These are phyloP conservation scores for Ochromonas danica DNA, from an alignment of 108 stramenopile species.

Conservation along the genomic window DNA sequence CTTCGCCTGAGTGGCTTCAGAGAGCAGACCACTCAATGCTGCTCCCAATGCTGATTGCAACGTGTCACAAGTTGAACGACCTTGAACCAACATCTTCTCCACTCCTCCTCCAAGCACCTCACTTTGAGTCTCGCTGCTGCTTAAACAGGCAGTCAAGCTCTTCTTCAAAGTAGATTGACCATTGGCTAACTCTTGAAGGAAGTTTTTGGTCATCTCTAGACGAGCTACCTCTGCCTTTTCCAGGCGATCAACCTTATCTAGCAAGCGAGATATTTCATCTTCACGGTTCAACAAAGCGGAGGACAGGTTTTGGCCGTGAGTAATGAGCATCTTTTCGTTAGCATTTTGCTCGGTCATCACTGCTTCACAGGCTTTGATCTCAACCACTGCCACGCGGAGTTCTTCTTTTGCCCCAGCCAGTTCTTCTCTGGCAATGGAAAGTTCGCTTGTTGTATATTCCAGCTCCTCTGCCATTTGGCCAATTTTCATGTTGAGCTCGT, in stretches of 20 bases:
- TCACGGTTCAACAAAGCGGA: background rate
- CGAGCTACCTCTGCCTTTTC: background rate
- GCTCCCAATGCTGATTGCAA: background rate
- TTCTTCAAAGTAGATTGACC: background rate
- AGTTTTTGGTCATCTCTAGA: background rate
- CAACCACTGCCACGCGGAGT: background rate
- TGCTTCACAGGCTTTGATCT: background rate
- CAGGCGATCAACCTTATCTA: background rate
- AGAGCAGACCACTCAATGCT: background rate
- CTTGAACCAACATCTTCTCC: no score
- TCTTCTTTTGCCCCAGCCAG: background rate
- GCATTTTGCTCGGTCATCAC: background rate
- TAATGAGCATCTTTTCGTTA: background rate
- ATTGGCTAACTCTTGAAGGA: no score
- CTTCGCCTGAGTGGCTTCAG: background rate
- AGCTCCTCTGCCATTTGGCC: constrained; percentile 6
- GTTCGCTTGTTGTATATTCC: constrained; percentile 44
- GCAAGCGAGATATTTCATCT: background rate
- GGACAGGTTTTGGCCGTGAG: background rate
- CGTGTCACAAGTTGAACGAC: no score
- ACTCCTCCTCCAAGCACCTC: background rate
- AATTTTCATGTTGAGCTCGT: background rate
- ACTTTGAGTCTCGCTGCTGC: background rate
- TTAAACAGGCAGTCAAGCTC: background rate
- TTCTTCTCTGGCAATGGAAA: background rate